These are phyloP conservation scores for Fusarium nygamai DNA, from an alignment of 2,329 filamentous ascomycete genomes.

Conservation along the genomic window DNA sequence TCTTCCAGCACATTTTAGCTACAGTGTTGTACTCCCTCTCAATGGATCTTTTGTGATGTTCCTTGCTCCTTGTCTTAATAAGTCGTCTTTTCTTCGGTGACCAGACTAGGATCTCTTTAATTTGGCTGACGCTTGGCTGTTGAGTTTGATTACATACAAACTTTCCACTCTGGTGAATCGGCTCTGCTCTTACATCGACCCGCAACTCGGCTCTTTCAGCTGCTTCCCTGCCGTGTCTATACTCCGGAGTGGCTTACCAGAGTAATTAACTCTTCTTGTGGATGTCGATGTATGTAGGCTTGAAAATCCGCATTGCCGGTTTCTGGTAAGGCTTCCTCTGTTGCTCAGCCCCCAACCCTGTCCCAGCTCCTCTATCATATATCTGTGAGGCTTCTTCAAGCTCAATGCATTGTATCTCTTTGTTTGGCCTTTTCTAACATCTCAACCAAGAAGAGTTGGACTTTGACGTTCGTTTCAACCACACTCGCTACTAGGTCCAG, in stretches of 20 bases:
- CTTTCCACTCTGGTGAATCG: conserved; percentile 6
- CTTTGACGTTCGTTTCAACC: conserved; percentile 23
- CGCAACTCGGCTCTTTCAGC: conserved; percentile 15
- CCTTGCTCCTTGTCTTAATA: conserved; percentile 15
- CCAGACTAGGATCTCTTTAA: conserved; percentile 9
- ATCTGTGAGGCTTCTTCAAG: conserved; percentile 22
- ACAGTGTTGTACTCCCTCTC: conserved; percentile 20
- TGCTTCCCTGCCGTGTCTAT: conserved; percentile 11
- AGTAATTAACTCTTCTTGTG: conserved; percentile 26
- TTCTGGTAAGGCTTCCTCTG: conserved; percentile 35
- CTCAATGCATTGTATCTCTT: conserved; percentile 2
- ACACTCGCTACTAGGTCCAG: conserved; percentile 28
- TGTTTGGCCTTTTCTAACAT: conserved; percentile 12
- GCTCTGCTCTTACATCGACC: conserved; percentile 12
- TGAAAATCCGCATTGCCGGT: conserved; percentile 5
- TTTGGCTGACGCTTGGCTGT: conserved; percentile 19
- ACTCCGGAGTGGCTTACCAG: conserved; percentile 28
- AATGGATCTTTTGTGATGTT: conserved; percentile 31
- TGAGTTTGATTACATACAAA: conserved; percentile 22
- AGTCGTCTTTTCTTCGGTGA: conserved; percentile 8
- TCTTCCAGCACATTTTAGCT: conserved; percentile 36
- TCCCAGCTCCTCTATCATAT: conserved; percentile 31
- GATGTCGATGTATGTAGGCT: conserved; percentile 23
- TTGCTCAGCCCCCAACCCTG: conserved; percentile 38
- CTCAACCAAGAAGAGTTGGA: conserved; percentile 4